A percentile compares a stretch with the other conserved stretches of the same genome.
These are phyloP conservation scores for Tetradesmus lagerheimii DNA, from an alignment of 139 green algal species.

Conservation along the genomic window DNA sequence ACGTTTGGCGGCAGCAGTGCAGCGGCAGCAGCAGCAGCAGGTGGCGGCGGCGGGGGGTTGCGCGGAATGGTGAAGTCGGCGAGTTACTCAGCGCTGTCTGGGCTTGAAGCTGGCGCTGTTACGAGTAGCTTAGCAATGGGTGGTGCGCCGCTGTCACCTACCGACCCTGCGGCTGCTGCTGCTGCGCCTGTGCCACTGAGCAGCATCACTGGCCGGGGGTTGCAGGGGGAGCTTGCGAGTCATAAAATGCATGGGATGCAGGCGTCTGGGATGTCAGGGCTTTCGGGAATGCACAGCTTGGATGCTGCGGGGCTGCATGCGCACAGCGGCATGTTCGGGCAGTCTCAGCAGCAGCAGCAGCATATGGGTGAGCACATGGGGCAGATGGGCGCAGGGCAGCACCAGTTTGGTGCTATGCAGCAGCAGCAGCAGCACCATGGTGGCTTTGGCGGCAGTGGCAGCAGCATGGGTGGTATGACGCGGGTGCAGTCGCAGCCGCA, in stretches of 20 bases:
- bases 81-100: conserved; percentile 41
- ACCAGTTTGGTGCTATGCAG: neutral
- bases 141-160: neutral
- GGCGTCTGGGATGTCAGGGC: neutral
- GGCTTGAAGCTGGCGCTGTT: conserved; percentile 3
- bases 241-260: neutral
- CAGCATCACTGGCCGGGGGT: neutral
- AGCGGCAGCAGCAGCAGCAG: conserved; percentile 3
- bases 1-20: neutral
- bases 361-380: neutral
- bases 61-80: conserved; percentile 43
- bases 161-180: conserved; percentile 33
- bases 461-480: conserved; percentile 23
- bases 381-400: neutral
- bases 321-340: conserved; percentile 10
- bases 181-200: conserved; percentile 28
- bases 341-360: conserved; percentile 40
- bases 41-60: neutral
- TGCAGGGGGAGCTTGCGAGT: conserved; percentile 8
- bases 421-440: conserved; percentile 43
- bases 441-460: neutral
- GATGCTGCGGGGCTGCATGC: neutral
- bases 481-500: conserved; percentile 18
- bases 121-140: conserved; percentile 1
- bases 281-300: neutral